Base-by-base conservation (phyloP, 805 yeast species). In the Starmerella ratchasimensis region DNA sequence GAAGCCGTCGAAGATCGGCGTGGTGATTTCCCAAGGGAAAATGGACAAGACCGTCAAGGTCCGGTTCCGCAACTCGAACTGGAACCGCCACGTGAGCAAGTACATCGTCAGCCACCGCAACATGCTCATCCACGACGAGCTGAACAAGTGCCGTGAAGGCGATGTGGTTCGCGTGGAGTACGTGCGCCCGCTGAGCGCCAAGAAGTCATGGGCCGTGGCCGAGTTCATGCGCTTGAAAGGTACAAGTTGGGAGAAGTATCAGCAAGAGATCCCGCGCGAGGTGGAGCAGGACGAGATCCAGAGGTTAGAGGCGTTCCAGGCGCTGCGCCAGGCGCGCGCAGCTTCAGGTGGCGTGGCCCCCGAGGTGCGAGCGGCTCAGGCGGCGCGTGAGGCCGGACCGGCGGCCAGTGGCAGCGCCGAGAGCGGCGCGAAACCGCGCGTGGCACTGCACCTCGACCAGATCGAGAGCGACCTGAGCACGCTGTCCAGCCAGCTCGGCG, bases 41-140 rank as follows among this genome's bases (percentile, higher is more conserved):
- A 90, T 86, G 95, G 70, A 71, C 61, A 90, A 88, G 64, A 88
- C 97, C 41, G 84, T 88, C 46, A 86, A 84, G 63, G 96, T 88
- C 43, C 72, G 94, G 43, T 86, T 88, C 23, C 78, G 80, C 56
- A 75, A 75, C 32, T 76, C 75, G 53, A 71, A 72, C 30, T 82
- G 76, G 64, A 79, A 83, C 59, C 70, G 70, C 41, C 47, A 51
- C 26, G 54, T 58, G 22, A 49, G 52, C 39, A 59, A 65, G 61
- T 82, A 81, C 48, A 67, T 81, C 48, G 63, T 80, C 52, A 74
- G 71, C 52, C 72, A 84, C 63, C 80, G 79, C 52, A 93, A 82
- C 53, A 84, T 72, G 58, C 62, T 88, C 42, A 96, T 84, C 14
- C 98, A 88, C 58, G 98, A 88, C 58, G 95, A 88, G 62, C 83